Conservation (phyloP, 257 asterid genomes). For the Solanum rostratum region DNA sequence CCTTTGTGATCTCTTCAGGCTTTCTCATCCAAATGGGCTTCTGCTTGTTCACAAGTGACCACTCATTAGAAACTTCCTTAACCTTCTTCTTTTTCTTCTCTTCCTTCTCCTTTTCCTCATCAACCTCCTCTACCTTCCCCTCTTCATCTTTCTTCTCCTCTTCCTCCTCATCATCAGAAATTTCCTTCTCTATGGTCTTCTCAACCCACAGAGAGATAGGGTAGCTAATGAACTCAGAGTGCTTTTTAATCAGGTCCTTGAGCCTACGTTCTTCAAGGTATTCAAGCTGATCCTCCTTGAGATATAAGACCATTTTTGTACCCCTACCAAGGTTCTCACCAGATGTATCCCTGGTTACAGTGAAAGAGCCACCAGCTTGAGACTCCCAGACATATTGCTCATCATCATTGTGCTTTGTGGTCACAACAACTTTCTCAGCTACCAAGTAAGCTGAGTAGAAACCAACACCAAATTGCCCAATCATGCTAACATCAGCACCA, state of each 20-base stretch:
- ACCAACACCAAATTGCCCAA: constrained; percentile 61
- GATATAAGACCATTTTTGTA: constrained; percentile 39
- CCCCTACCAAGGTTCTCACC: constrained; percentile 54
- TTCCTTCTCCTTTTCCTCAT: constrained; percentile 38
- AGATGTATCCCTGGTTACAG: constrained; percentile 35
- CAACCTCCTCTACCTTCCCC: constrained; percentile 49
- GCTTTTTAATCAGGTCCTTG: constrained; percentile 50
- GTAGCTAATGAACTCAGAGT: constrained; percentile 48
- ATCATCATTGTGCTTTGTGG: constrained; percentile 51
- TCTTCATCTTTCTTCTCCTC: constrained; percentile 45
- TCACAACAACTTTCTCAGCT: constrained; percentile 45
- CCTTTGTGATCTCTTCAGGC: constrained; percentile 51
- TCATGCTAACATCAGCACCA: constrained; percentile 63
- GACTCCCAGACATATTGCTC: constrained; percentile 57
- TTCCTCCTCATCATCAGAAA: constrained; percentile 52
- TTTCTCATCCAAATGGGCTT: constrained; percentile 58
- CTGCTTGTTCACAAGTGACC: constrained; percentile 45
- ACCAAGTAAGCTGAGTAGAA: constrained; percentile 51
- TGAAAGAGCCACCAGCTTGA: constrained; percentile 56
- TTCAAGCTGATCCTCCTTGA: constrained; percentile 55
- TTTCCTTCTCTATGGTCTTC: constrained; percentile 49
- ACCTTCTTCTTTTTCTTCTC: constrained; percentile 49
- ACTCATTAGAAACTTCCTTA: constrained; percentile 45
- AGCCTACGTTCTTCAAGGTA: constrained; percentile 50
- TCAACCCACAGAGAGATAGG: constrained; percentile 50